These are phyloP conservation scores for Acaromyces ingoldii DNA, from an alignment of 1,284 basidiomycete species.

Conservation along the genomic window DNA sequence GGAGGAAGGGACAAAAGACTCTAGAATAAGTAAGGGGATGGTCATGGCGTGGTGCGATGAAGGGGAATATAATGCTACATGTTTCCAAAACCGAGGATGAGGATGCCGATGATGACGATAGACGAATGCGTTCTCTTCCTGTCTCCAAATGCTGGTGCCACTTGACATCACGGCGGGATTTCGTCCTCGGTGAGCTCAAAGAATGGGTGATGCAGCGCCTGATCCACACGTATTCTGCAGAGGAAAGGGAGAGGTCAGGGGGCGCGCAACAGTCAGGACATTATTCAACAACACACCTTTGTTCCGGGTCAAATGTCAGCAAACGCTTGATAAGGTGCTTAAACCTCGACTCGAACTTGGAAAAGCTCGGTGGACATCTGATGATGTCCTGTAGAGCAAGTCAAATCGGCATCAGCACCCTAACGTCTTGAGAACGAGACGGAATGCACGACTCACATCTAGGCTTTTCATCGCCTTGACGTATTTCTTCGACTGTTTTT, in stretches of 20 bases:
- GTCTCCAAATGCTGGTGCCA: too few relatives aligned
- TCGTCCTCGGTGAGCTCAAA: slow-evolving; percentile 41
- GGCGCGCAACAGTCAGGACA: background rate
- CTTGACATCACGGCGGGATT: slow-evolving; percentile 38
- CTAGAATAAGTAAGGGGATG: too few relatives aligned
- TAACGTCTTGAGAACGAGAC: too few relatives aligned
- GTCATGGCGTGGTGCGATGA: too few relatives aligned
- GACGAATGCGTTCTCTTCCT: too few relatives aligned
- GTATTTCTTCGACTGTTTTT: slow-evolving; percentile 86
- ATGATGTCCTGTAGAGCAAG: too few relatives aligned
- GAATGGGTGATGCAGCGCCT: slow-evolving; percentile 48
- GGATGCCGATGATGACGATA: too few relatives aligned
- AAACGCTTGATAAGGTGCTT: slow-evolving; percentile 79
- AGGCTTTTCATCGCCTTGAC: slow-evolving; percentile 79
- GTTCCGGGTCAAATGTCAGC: slow-evolving; percentile 82
- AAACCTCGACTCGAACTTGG: slow-evolving; percentile 66
- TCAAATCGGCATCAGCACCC: too few relatives aligned
- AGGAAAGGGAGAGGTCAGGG: background rate
- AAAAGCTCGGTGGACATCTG: slow-evolving; percentile 49
- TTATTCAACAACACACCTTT: slow-evolving; percentile 40
- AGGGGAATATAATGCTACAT: too few relatives aligned
- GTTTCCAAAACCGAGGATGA: too few relatives aligned
- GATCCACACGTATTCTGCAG: slow-evolving; percentile 35
- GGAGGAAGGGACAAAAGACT: too few relatives aligned
- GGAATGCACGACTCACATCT: too few relatives aligned